A percentile compares a stretch with the other conserved stretches of the same genome.
Conservation (phyloP, 2,329 filamentous ascomycete genomes). For the Cordyceps sp. region DNA sequence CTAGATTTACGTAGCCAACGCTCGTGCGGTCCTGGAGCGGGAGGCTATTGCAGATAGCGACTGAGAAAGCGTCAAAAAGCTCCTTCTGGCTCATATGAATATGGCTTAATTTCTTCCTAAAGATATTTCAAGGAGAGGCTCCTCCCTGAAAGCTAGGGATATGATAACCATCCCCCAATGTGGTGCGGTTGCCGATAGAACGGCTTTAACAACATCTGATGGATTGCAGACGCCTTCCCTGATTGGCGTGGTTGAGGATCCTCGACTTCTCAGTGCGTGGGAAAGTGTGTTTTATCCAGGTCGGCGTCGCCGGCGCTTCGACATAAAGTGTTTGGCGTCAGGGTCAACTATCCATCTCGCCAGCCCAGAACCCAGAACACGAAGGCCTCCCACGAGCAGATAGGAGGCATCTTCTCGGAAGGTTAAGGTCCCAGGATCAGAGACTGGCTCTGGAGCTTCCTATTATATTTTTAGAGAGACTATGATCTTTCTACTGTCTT, state of each 20-base stretch:
- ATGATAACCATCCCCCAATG: conserved; percentile 2
- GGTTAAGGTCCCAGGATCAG: too few species aligned
- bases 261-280: neutral
- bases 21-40: neutral
- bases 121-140: conserved; percentile 1
- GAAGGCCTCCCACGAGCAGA: too few species aligned
- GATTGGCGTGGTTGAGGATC: neutral
- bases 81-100: neutral
- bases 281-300: neutral
- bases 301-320: conserved; percentile 1
- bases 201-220: neutral
- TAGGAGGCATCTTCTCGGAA: too few species aligned
- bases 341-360: too few species aligned
- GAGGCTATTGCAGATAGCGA: neutral
- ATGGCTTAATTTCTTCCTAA: conserved; percentile 1
- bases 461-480: too few species aligned
- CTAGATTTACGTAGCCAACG: neutral
- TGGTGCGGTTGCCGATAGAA: neutral
- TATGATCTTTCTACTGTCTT: too few species aligned
- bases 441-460: too few species aligned
- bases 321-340: too few species aligned
- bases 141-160: conserved; percentile 12
- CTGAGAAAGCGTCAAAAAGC: neutral
- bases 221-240: conserved; percentile 10
- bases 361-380: too few species aligned